Evolutionary conservation across 192 early-diverging fungal species (phyloP), one percentile per base, ranked within the genome.

Genomic region (Allomyces javanicus): DNA sequence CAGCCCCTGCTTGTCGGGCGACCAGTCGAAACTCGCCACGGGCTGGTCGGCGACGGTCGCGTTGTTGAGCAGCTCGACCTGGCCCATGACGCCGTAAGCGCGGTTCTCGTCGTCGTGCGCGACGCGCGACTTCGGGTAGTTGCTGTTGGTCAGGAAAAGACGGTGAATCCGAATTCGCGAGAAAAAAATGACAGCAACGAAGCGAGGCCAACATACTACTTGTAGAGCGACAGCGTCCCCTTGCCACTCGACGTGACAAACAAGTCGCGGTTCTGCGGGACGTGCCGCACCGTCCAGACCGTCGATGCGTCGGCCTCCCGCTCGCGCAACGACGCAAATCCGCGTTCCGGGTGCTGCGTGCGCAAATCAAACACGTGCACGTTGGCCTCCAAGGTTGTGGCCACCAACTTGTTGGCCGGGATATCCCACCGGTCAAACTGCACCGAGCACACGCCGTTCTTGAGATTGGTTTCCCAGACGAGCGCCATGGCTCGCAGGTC

Each of bases 381-480:
- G 19, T 72, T 73, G 43, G 76, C 67, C 63, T 82, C 77, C n/a
- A 88, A 66, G 4, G 78, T 79, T 14, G 76, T 75, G 4, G 78
- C 83, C 4, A 78, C 77, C 44, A 89, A 62, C 67, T 79, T 77
- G 72, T 82, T 74, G 77, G 76, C 71, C 62, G 71, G 50, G 44
- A 79, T 75, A 73, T 79, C 79, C 61, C 74, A 79, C 22, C 82
- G 78, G 64, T 88, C 77, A 69, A 79, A 80, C 67, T 82, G 78
- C 21, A 81, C 27, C 19, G 75, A 24, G 67, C 73, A 25, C 67
- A 87, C 87, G 10, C 87, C 87, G 70, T 84, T 84, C 65, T 79
- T 78, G n/a, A 84, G 73, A 64, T 89, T 84, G 24, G 83, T 84
- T 67, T 84, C 81, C 81, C 83, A 89, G 12, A 81, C 63, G 25